phyloP scores from a whole-genome alignment of 352 stramenopile species.

The Phytopythium montanum region DNA sequence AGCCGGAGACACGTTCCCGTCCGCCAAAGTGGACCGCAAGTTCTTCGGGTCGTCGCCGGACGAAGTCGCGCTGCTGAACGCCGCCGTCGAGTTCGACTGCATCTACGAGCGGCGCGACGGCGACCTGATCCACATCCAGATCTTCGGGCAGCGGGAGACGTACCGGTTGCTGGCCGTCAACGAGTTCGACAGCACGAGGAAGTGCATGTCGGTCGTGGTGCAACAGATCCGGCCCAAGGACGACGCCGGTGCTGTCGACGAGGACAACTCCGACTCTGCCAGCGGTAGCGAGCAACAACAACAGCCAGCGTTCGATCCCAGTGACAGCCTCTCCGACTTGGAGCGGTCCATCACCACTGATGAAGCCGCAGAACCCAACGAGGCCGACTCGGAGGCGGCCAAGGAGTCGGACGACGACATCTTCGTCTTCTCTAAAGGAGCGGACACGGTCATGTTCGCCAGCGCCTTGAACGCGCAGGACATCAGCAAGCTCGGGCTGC shows the following conservation, averaged over 20 bases:
- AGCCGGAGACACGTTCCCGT: slow-evolving; percentile 20
- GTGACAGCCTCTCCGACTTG: slow-evolving; percentile 26
- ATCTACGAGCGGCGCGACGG: slow-evolving; percentile 71
- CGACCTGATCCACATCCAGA: slow-evolving; percentile 69
- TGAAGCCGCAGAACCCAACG: slow-evolving; percentile 11
- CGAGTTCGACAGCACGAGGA: slow-evolving; percentile 84
- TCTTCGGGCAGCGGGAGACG: slow-evolving; percentile 72
- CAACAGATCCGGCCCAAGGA: slow-evolving; percentile 30
- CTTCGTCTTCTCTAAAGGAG: slow-evolving; percentile 84
- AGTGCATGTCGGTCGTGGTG: slow-evolving; percentile 85
- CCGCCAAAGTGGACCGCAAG: slow-evolving; percentile 32
- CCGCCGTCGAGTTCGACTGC: slow-evolving; percentile 78
- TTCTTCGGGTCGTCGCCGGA: slow-evolving; percentile 82
- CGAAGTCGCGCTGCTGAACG: slow-evolving; percentile 77
- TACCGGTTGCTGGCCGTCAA: slow-evolving; percentile 80
- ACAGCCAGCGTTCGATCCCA: neutral
- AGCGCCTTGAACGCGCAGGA: slow-evolving; percentile 67
- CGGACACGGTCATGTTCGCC: slow-evolving; percentile 88
- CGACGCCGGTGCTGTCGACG: neutral
- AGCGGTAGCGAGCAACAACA: slow-evolving; percentile 4
- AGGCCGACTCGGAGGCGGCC: slow-evolving; percentile 17
- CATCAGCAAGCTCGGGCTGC: slow-evolving; percentile 67
- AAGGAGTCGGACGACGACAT: slow-evolving; percentile 40
- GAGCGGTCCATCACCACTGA: slow-evolving; percentile 20
- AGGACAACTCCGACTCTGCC: neutral